Base-by-base conservation (phyloP, 1,284 basidiomycete species). In the Wolfiporia cocos region DNA sequence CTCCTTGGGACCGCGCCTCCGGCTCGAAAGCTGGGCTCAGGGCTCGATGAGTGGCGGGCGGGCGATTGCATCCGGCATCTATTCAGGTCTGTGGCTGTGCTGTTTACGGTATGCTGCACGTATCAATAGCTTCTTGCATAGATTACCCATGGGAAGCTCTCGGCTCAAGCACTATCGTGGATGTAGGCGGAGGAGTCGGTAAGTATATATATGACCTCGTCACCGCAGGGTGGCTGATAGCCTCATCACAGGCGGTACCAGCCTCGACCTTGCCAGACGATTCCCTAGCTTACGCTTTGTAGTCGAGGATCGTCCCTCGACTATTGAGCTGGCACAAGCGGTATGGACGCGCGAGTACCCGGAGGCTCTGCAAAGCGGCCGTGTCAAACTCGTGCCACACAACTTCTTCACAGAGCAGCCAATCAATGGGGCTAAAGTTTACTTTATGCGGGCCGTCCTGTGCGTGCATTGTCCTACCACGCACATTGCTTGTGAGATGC, bases 321-420 rank as follows among this genome's bases (percentile, higher is more conserved):
- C 44, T 20, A 39, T 46, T 21, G 24, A 41, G 22, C 33, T 46
- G 14, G 49, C 41, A 9, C 18, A 37, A 17, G 30, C 24, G 2
- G 22, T 46, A 2, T 48, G 46, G 47, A 5, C 35, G 38, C 24
- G 23, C 10, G 38, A 46, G 19, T 21, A 33, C 31, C 43, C 43
- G 2, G 40, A 43, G 0, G 39, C 47, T 21, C 3, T 48, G 10
- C 26, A 34, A 29, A 6, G 7, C 9, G 32, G 37, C 14, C 43
- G 47, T 12, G 37, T 42, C 3, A 19, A 15, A 7, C 29, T 49
- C 26, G 15, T 43, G 48, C 49, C 33, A 11, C 56, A 62, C 41
- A 56, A 64, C 37, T 64, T 63, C 43, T 63, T 64, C 47, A 23
- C 30, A 3, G 49, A 55, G 5, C 59, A 63, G 37, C 58, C 62